Conservation (phyloP, 1,139 yeast genomes). For the Trichomonascaceae sp. region DNA sequence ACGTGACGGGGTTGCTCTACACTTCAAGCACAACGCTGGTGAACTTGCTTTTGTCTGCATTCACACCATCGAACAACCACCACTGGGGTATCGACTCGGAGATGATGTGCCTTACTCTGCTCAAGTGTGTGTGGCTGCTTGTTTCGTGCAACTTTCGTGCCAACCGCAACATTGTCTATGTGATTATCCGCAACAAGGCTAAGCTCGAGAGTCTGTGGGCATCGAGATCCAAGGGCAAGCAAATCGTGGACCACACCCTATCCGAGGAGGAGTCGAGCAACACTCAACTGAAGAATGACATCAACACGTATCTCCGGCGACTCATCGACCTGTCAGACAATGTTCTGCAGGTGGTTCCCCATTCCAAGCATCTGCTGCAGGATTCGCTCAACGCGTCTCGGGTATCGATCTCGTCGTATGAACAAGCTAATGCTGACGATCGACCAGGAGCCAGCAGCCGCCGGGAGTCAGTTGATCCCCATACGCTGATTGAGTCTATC, state of each 20-base stretch:
- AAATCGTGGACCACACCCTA: not conserved
- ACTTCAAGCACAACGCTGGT: slow-evolving; percentile 43
- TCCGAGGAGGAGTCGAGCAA: no score
- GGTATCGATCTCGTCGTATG: no score
- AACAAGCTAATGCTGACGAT: no score
- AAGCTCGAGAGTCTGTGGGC: no score
- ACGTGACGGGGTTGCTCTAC: slow-evolving; percentile 33
- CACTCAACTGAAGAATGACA: slow-evolving; percentile 24
- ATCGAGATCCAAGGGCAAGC: not conserved
- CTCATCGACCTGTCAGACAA: slow-evolving; percentile 7
- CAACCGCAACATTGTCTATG: slow-evolving; percentile 21
- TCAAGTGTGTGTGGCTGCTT: slow-evolving; percentile 17
- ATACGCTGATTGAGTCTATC: slow-evolving; percentile 15
- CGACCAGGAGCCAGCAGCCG: slow-evolving; percentile 1
- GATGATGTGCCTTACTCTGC: slow-evolving; percentile 34
- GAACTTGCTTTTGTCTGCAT: slow-evolving; percentile 40
- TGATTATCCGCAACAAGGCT: slow-evolving; percentile 18
- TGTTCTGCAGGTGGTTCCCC: slow-evolving; percentile 9
- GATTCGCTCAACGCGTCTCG: no score
- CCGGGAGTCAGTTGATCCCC: slow-evolving; percentile 12
- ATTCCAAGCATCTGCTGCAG: slow-evolving; percentile 8
- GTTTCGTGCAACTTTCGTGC: slow-evolving; percentile 19
- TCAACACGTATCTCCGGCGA: slow-evolving; percentile 9
- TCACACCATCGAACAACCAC: slow-evolving; percentile 27
- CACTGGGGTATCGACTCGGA: slow-evolving; percentile 21